Conservation (phyloP, 2,329 filamentous ascomycete genomes). For the Zopfia rhizophila region DNA sequence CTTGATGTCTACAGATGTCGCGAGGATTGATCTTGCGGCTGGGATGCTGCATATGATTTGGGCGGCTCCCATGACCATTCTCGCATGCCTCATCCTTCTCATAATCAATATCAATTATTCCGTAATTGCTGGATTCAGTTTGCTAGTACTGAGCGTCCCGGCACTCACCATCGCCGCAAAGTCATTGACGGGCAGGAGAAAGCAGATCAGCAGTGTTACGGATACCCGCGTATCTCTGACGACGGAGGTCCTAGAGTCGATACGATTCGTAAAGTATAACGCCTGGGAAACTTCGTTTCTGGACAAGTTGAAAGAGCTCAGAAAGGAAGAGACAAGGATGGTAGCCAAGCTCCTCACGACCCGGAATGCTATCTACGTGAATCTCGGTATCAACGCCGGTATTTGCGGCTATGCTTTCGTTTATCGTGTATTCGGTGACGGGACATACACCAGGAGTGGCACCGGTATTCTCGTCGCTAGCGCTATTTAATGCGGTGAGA, state of each 20-base stretch:
- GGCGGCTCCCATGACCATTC: not conserved
- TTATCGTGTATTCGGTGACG: not conserved
- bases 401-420: conserved; percentile 1
- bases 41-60: not conserved
- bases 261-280: conserved; percentile 90
- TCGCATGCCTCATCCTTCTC: not conserved
- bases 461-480: not conserved
- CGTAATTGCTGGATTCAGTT: not conserved
- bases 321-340: conserved; percentile 1
- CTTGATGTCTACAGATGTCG: conserved; percentile 1
- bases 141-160: not conserved
- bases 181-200: conserved; percentile 68
- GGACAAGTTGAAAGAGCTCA: conserved; percentile 1
- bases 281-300: conserved; percentile 60
- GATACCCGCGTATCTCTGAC: conserved; percentile 88
- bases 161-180: not conserved
- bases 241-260: conserved; percentile 84
- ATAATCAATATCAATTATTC: not conserved
- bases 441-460: not conserved
- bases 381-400: conserved; percentile 2
- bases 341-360: no score
- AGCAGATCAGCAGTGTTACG: conserved; percentile 84
- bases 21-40: not conserved
- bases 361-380: conserved; percentile 1
- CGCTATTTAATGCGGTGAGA: conserved; percentile 1